Percentiles rank a stretch among this genome's conserved stretches.
These are phyloP conservation scores for Candida andamanensis DNA, from an alignment of 805 yeast species.

Conservation along the genomic window DNA sequence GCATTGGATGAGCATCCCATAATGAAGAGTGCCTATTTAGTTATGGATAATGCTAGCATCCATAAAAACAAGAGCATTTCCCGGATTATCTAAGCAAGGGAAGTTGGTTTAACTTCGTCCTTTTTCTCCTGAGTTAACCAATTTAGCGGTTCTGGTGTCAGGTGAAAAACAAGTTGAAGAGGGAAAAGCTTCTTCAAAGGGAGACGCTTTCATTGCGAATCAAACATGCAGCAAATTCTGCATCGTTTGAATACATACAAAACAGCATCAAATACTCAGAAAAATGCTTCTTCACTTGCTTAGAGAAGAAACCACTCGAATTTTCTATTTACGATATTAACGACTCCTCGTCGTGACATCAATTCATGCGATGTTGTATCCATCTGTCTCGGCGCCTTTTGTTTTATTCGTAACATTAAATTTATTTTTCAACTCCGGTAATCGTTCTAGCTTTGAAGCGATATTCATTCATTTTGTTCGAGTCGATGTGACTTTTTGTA, in stretches of 20 bases:
- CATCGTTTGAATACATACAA: conserved; percentile 7
- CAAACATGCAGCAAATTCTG: conserved; percentile 7
- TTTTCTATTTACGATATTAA: background rate
- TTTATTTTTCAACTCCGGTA: conserved; percentile 3
- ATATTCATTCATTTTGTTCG: conserved; percentile 1
- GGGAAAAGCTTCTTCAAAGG: conserved; percentile 1
- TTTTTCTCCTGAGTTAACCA: conserved; percentile 11
- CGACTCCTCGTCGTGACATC: too few species aligned
- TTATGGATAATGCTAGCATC: conserved; percentile 14
- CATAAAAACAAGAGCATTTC: conserved; percentile 9
- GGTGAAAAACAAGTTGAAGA: conserved; percentile 4
- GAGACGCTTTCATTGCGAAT: conserved; percentile 3
- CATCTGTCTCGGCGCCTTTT: conserved; percentile 1
- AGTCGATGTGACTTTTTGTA: background rate
- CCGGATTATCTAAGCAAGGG: conserved; percentile 9
- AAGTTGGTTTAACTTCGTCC: conserved; percentile 12
- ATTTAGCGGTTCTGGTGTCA: conserved; percentile 14
- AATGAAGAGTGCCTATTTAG: conserved; percentile 6
- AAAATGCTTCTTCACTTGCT: conserved; percentile 4
- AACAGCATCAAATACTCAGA: conserved; percentile 4
- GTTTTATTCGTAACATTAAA: conserved; percentile 3
- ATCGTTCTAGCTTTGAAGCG: conserved; percentile 1
- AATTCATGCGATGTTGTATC: too few species aligned
- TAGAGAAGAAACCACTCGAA: conserved; percentile 3
- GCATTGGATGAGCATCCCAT: conserved; percentile 5